A percentile compares a stretch with the other conserved stretches of the same genome.
Evolutionary conservation across 257 asterid genomes (phyloP).

Genomic region (Anisodus acutangulus): DNA sequence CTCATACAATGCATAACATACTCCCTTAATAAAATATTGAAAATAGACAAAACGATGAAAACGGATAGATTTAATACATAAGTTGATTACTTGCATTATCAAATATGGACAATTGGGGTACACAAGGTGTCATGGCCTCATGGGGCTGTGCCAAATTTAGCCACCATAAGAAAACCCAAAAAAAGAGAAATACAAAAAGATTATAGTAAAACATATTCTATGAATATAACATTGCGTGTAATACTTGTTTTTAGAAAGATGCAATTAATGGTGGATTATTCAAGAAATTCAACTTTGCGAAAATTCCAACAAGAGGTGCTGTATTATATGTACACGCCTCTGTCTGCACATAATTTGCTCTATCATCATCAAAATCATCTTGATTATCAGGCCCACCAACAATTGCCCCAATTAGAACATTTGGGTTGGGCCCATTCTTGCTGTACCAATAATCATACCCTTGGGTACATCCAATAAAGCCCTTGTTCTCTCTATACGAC

Average conservation of each 20-base stretch:
- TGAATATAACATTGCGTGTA: background rate
- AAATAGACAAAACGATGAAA: background rate
- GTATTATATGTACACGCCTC: constrained; percentile 90
- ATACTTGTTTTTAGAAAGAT: constrained; percentile 28
- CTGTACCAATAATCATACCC: constrained; percentile 67
- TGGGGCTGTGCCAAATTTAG: constrained; percentile 24
- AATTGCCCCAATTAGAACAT: constrained; percentile 64
- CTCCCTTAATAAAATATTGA: background rate
- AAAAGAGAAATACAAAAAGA: background rate
- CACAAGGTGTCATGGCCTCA: background rate
- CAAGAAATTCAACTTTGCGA: constrained; percentile 52
- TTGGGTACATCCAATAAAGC: constrained; percentile 65
- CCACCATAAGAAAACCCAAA: background rate
- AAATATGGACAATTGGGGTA: constrained; percentile 28
- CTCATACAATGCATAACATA: background rate
- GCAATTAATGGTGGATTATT: constrained; percentile 27
- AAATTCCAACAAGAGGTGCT: constrained; percentile 75
- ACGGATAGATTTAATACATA: background rate
- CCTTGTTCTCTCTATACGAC: constrained; percentile 50
- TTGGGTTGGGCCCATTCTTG: constrained; percentile 56
- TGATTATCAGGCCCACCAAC: constrained; percentile 73
- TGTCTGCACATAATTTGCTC: constrained; percentile 66
- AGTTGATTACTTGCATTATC: background rate
- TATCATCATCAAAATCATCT: constrained; percentile 57
- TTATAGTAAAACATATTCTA: constrained; percentile 4